Conservation (phyloP, 441 rosid genomes). For the Croton setiger region DNA sequence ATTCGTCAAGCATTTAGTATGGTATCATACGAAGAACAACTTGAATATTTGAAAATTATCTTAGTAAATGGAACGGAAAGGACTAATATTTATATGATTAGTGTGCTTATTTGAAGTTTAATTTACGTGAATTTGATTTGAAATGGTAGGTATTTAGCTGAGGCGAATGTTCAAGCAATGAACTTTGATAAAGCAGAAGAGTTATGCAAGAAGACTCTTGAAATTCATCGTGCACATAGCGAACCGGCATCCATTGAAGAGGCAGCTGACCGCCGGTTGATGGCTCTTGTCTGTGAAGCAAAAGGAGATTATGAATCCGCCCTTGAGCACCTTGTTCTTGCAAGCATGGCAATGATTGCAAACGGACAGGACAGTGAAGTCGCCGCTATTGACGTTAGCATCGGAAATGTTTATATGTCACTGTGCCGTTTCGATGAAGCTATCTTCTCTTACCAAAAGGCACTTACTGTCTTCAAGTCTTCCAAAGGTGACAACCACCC, state of each 20-base stretch:
- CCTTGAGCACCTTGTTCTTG: conserved; percentile 93
- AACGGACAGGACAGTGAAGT: conserved; percentile 88
- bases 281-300: conserved; percentile 91
- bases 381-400: conserved; percentile 92
- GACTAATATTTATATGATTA: not conserved
- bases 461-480: conserved; percentile 90
- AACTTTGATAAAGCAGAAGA: conserved; percentile 96
- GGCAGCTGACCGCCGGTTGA: conserved; percentile 88
- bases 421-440: conserved; percentile 94
- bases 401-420: conserved; percentile 86
- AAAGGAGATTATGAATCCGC: conserved; percentile 91
- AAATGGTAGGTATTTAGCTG: conserved; percentile 76
- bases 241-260: conserved; percentile 97
- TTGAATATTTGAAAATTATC: not conserved
- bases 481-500: conserved; percentile 96
- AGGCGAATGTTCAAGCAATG: conserved; percentile 98
- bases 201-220: conserved; percentile 80
- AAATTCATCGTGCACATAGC: conserved; percentile 89
- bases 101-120: not conserved
- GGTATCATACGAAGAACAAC: not conserved
- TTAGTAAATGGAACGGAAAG: too few relatives aligned
- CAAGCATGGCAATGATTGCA: conserved; percentile 98
- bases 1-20: not conserved
- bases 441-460: conserved; percentile 96
- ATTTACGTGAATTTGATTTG: conserved; percentile 1